Percentiles rank a stretch among this genome's conserved stretches.
Evolutionary conservation across 371 early-diverging fungal species (phyloP).

Genomic region (Mucor circinelloides): DNA sequence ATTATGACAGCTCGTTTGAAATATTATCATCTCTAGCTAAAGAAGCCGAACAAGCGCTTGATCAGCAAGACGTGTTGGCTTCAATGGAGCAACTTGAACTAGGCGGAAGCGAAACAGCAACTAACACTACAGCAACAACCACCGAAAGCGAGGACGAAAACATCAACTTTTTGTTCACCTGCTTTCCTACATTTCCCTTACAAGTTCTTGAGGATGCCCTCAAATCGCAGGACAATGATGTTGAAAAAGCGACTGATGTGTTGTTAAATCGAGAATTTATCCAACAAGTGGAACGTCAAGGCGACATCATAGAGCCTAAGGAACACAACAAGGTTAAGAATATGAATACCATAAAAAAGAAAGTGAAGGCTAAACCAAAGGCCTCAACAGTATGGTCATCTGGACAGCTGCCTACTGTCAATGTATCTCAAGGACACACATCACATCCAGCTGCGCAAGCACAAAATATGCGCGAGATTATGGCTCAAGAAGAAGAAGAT

Average conservation of each 20-base stretch:
- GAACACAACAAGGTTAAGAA: not conserved
- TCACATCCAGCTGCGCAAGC: not conserved
- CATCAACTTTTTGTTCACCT: conserved; percentile 34
- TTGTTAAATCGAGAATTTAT: conserved; percentile 32
- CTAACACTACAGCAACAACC: not conserved
- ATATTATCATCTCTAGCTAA: conserved; percentile 23
- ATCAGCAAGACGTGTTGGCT: conserved; percentile 3
- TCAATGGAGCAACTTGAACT: conserved; percentile 3
- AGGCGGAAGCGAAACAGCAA: conserved; percentile 13
- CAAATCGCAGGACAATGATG: conserved; percentile 28
- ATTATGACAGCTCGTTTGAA: conserved; percentile 20
- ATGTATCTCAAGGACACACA: not conserved
- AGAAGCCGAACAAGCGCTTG: conserved; percentile 24
- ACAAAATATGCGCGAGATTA: not conserved
- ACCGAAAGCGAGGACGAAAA: conserved; percentile 25
- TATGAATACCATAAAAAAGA: conserved; percentile 16
- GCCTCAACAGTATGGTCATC: conserved; percentile 8
- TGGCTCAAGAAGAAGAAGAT: conserved; percentile 14
- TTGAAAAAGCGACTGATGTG: conserved; percentile 43
- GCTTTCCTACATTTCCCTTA: conserved; percentile 34
- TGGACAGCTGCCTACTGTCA: conserved; percentile 15
- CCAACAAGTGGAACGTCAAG: conserved; percentile 5
- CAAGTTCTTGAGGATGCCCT: conserved; percentile 24
- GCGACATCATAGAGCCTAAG: not conserved
- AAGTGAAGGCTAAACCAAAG: conserved; percentile 5